These are phyloP conservation scores for Knoxdaviesia capensis DNA, from an alignment of 2,329 filamentous ascomycete species.

Conservation along the genomic window DNA sequence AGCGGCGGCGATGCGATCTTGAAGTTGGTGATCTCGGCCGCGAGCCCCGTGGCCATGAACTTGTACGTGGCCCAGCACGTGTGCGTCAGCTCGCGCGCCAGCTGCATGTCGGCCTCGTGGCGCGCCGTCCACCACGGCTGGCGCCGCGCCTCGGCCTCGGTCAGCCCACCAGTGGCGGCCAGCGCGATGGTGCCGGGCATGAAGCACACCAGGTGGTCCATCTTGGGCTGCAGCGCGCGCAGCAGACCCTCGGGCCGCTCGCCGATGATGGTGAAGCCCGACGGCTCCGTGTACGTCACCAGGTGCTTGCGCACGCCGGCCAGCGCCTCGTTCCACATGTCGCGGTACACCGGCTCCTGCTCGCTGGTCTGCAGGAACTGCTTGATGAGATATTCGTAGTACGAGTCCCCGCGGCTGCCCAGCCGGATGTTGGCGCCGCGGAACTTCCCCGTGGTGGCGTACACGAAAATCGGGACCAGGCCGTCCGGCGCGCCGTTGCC, in stretches of 20 bases:
- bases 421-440: slow-evolving; percentile 71
- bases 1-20: slow-evolving; percentile 49
- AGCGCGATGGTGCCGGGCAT: slow-evolving; percentile 91
- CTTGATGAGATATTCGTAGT: slow-evolving; percentile 98
- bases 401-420: slow-evolving; percentile 87
- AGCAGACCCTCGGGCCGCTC: slow-evolving; percentile 62
- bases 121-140: slow-evolving; percentile 51
- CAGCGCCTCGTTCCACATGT: slow-evolving; percentile 83
- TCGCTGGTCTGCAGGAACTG: slow-evolving; percentile 88
- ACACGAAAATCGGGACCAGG: slow-evolving; percentile 79
- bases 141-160: slow-evolving; percentile 56
- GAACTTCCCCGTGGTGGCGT: slow-evolving; percentile 61
- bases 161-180: slow-evolving; percentile 59
- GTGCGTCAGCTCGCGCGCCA: slow-evolving; percentile 81
- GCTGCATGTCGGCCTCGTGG: slow-evolving; percentile 69
- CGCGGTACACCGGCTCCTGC: slow-evolving; percentile 66
- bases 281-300: slow-evolving; percentile 66
- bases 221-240: slow-evolving; percentile 56
- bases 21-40: slow-evolving; percentile 88
- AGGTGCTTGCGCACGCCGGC: slow-evolving; percentile 78
- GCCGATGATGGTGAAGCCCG: slow-evolving; percentile 71
- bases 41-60: slow-evolving; percentile 73
- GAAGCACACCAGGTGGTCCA: slow-evolving; percentile 97
- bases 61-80: slow-evolving; percentile 98
- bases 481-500: slow-evolving; percentile 62